Conservation (phyloP, 257 asterid genomes). For the Leonotis leonurus region DNA sequence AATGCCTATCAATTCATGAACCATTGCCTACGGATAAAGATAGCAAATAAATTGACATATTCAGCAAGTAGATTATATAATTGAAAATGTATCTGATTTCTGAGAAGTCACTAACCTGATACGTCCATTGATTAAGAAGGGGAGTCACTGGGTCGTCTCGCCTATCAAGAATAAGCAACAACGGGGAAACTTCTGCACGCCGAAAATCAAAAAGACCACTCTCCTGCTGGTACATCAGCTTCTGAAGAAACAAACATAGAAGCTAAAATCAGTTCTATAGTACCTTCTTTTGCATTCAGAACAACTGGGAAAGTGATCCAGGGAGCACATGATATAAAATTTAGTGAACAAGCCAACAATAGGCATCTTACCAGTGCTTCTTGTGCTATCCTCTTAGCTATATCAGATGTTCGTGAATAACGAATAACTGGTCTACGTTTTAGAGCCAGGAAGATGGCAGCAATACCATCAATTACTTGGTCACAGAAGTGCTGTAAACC, state of each 20-base stretch:
- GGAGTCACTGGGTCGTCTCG: constrained; percentile 97
- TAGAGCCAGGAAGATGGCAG: constrained; percentile 77
- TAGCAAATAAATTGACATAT: constrained; percentile 13
- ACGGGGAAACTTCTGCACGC: constrained; percentile 83
- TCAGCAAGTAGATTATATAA: neutral
- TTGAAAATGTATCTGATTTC: neutral
- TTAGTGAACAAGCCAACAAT: neutral
- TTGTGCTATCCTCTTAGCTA: constrained; percentile 83
- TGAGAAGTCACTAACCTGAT: constrained; percentile 55
- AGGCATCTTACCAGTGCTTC: constrained; percentile 70
- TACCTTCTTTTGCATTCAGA: neutral
- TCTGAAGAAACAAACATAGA: constrained; percentile 39
- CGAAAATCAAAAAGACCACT: constrained; percentile 95
- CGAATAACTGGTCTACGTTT: constrained; percentile 89
- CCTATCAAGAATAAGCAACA: constrained; percentile 83
- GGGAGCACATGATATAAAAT: too few species aligned
- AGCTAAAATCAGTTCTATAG: constrained; percentile 16
- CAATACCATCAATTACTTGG: constrained; percentile 83
- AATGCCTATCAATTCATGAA: constrained; percentile 90
- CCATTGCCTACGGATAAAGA: constrained; percentile 68
- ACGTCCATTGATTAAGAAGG: constrained; percentile 95
- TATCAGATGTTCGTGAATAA: constrained; percentile 81
- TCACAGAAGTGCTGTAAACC: constrained; percentile 71
- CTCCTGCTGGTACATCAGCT: constrained; percentile 97
- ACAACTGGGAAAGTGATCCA: too few species aligned